Base-by-base conservation (phyloP, 331 rosid species). In the Telfairia occidentalis region DNA sequence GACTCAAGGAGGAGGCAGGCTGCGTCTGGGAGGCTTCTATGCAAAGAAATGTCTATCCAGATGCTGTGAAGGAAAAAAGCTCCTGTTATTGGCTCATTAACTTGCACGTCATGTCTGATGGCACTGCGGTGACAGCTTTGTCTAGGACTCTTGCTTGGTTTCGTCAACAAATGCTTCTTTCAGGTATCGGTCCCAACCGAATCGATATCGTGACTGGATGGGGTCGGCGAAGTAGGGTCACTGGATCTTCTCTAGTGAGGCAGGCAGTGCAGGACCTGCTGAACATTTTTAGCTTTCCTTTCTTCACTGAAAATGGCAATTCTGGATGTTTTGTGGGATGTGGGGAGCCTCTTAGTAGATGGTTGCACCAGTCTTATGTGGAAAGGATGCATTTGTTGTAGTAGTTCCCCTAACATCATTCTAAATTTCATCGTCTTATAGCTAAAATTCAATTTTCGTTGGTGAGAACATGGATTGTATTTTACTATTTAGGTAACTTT, bases 1-100 rank as follows among this genome's bases (percentile, higher is more conserved):
- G 98, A 81, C 95, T 93, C 35, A 93, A 91, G 83, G 98, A 93
- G 80, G 98, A 93, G 85, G 98, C 97, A 1, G 95, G 98, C 35
- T 93, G 91, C 0, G 94, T 93, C 55, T 93, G 97, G 98, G 98
- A 93, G 82, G 98, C 87, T 63, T 96, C 97, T 73, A 94, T 90
- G 1, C 87, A 83, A 38, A 91, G 80, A 81, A 93, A 93, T 64
- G 96, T 93, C 30, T 93, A 93, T 45, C 98, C 98, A 35, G 96
- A 93, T 40, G 96, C 97, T 0, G 85, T 93, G 55, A 91, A 75
- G 82, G 95, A 91, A 89, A 89, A 91, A 74, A 83, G 98, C 82
- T 77, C 89, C 1, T 85, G 97, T 60, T 90, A 88, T 60, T 91
- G 98, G 98, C 98, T 93, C 42, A 93, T 93, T 75, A 93, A 91